Base-by-base conservation (phyloP, 2,329 filamentous ascomycete species). In the Trichophyton verrucosum region DNA sequence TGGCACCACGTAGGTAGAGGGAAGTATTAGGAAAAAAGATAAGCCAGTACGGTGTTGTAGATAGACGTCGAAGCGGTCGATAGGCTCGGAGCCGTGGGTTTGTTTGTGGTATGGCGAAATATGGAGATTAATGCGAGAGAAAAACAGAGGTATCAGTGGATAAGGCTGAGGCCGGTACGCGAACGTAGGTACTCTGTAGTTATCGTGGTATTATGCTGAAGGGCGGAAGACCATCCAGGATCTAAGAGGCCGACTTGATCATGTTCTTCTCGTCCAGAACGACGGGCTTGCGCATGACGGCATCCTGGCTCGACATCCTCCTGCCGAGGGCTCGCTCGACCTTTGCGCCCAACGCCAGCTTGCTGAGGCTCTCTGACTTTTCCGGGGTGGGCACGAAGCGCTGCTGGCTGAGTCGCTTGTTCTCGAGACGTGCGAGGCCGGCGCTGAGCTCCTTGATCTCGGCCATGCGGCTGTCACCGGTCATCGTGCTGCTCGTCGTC, bases 251-350 rank as follows among this genome's bases (percentile, higher is more conserved):
- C 22, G 61, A 44, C 42, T 64, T 57, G 65, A 66, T 30, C 61
- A 65, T 58, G 64, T 67, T 61, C 66, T 77, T 77, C 67, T 75
- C 76, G 51, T 66, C 72, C 62, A 75, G 61, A 33, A 65, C 60
- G 60, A 76, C 76, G 33, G 77, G 82, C 65, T 87, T 84, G 81
- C 94, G 91, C 73, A 89, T 86, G 57, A 75, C 70, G 66, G 91
- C 91, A 69, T 96, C 91, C 75, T 96, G 91, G 66, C 88, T 78
- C 30, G 83, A 87, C 91, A 96, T 94, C 69, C 91, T 84, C 66
- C 91, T 82, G 66, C 87, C 87, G 60, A 96, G 83, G 22, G 91
- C 91, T 63, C 91, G 85, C 73, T 96, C 91, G 46, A 96, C 83
- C 77, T 96, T 96, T 63, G 91, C 91, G 56, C 91, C 88, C 59